Percentiles rank a stretch among this genome's conserved stretches.
Evolutionary conservation across 2,329 filamentous ascomycete genomes (phyloP).

Genomic region (Aspergillus arachidicola): DNA sequence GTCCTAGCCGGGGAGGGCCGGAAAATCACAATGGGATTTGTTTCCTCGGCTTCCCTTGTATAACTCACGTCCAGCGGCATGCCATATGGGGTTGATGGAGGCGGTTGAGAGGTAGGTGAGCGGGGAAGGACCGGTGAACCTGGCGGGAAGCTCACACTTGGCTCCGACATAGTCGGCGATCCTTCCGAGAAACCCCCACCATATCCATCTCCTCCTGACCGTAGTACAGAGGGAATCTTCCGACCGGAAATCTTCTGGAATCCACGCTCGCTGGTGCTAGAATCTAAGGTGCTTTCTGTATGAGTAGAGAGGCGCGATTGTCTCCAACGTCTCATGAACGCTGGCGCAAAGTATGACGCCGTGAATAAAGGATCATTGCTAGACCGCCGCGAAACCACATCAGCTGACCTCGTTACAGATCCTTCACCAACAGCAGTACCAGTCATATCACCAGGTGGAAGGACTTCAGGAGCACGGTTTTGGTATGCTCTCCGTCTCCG

Average conservation of each 20-base stretch:
- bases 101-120: slow-evolving; percentile 28
- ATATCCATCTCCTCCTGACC: slow-evolving; percentile 50
- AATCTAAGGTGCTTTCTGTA: slow-evolving; percentile 38
- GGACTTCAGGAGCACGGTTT: slow-evolving; percentile 20
- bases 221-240: slow-evolving; percentile 51
- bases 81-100: slow-evolving; percentile 32
- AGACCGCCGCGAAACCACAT: slow-evolving; percentile 41
- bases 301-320: slow-evolving; percentile 38
- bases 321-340: slow-evolving; percentile 46
- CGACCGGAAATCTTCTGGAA: slow-evolving; percentile 54
- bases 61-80: slow-evolving; percentile 35
- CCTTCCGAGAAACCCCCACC: slow-evolving; percentile 38
- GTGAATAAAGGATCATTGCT: slow-evolving; percentile 43
- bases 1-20: slow-evolving; percentile 48
- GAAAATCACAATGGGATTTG: slow-evolving; percentile 36
- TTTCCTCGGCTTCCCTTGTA: slow-evolving; percentile 34
- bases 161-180: slow-evolving; percentile 33
- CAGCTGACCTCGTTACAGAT: slow-evolving; percentile 21
- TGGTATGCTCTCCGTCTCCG: slow-evolving; percentile 45
- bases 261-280: slow-evolving; percentile 46
- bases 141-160: slow-evolving; percentile 24
- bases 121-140: slow-evolving; percentile 28
- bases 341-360: slow-evolving; percentile 40
- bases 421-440: slow-evolving; percentile 17
- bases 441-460: slow-evolving; percentile 28